phyloP scores from a whole-genome alignment of 106 monocot genomes.

The Phalaenopsis equestris region DNA sequence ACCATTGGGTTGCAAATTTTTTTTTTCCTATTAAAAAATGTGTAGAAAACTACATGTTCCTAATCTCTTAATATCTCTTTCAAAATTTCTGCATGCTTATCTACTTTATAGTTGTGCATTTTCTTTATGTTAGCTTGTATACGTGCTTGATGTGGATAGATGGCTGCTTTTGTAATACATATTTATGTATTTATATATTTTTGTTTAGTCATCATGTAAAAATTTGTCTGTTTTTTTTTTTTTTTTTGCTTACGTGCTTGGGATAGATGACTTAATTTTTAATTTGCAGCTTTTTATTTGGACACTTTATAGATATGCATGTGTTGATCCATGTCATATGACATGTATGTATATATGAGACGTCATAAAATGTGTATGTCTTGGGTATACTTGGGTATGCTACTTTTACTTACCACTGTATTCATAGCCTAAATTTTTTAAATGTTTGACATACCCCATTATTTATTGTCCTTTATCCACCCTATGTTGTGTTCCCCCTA shows the following conservation, averaged over 20 bases:
- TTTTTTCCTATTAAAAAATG: background rate
- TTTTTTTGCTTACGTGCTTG: background rate
- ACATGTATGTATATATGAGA: background rate
- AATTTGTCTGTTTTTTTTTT: background rate
- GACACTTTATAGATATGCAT: background rate
- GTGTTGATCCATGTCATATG: background rate
- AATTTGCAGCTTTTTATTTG: background rate
- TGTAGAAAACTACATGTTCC: background rate
- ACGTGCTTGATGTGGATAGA: background rate
- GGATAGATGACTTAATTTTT: background rate
- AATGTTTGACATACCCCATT: background rate
- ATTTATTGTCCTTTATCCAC: background rate
- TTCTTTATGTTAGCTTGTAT: background rate
- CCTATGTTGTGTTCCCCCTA: background rate
- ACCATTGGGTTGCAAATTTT: background rate
- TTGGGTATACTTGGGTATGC: background rate
- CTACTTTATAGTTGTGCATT: background rate
- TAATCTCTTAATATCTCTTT: background rate
- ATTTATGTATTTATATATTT: background rate
- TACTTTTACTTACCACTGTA: background rate
- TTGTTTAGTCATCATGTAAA: background rate
- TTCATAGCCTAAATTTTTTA: background rate
- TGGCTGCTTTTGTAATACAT: background rate
- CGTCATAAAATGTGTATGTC: background rate
- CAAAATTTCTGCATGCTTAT: background rate